Evolutionary conservation across 139 green algal genomes (phyloP).

Genomic region (Closterium sp.): DNA sequence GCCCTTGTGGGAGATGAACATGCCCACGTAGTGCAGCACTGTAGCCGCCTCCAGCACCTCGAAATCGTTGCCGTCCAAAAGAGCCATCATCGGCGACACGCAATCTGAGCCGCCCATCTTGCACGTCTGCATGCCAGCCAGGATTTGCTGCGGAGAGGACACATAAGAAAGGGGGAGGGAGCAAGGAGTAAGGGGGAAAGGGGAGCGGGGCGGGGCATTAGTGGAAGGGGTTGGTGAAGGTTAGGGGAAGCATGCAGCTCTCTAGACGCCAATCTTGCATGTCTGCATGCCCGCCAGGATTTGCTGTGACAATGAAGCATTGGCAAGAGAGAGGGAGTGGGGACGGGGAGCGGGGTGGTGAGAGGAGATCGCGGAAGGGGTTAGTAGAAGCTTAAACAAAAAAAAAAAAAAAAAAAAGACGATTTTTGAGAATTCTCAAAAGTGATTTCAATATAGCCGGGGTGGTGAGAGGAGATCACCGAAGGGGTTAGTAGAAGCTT

Average conservation of each 20-base stretch:
- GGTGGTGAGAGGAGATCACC: too few relatives aligned
- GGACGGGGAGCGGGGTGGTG: background rate
- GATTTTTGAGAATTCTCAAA: too few relatives aligned
- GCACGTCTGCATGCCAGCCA: conserved; percentile 39
- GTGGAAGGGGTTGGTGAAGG: too few relatives aligned
- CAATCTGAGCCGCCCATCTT: conserved; percentile 16
- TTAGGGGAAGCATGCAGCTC: too few relatives aligned
- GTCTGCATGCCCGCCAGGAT: conserved; percentile 41
- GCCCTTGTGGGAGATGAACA: conserved; percentile 53
- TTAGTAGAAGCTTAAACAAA: background rate
- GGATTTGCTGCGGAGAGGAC: conserved; percentile 3
- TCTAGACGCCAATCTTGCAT: conserved; percentile 1
- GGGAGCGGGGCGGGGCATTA: background rate
- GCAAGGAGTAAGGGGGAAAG: background rate
- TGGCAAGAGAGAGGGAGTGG: background rate
- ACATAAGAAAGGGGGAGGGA: background rate
- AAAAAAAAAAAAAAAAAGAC: background rate
- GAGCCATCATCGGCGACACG: background rate
- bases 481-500: too few relatives aligned
- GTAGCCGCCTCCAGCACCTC: conserved; percentile 50
- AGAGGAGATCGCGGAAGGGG: too few relatives aligned
- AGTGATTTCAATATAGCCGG: too few relatives aligned
- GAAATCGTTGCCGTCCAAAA: conserved; percentile 22
- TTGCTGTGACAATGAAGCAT: background rate
- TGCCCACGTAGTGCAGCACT: conserved; percentile 50